Base-by-base conservation (phyloP, 2,329 filamentous ascomycete genomes). In the Botrytis paeoniae region DNA sequence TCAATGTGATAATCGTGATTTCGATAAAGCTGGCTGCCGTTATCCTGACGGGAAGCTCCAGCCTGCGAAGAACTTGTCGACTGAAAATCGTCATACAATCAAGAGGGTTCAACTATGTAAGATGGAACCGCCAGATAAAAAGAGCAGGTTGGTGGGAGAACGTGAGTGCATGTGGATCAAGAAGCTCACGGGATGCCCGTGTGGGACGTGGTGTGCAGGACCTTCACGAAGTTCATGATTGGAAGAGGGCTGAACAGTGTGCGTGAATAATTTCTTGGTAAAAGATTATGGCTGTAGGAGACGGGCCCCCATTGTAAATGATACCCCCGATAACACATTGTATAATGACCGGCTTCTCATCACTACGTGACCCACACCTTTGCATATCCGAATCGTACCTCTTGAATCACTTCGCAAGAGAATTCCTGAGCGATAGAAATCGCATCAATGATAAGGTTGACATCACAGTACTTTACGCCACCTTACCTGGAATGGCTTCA, bases 151-250 rank as follows among this genome's bases (percentile, higher is more conserved):
- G 12, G 12, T 25, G 48, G 48, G n/a, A n/a, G 48, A 18, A 14
- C 25, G 18, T 41, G 22, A 20, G 25, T 10, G 6, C 12, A 2
- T n/a, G 6, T 29, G 20, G 43, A 48, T 65, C 29, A 32, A 20
- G 63, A 51, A 25, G 43, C 32, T 22, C 3, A 65, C 43, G 29
- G 63, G 63, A 7, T 48, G 63, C 22, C 41, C 43, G n/a, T 65
- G 63, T 65, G 63, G 43, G 25, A 51, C 12, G 43, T 65, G 43
- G 63, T 65, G 63, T 48, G 41, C 29, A 51, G 63, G 63, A 37
- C 43, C 29, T 37, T 65, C 63, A n/a, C 29, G 12, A 48, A 37
- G 41, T n/a, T 14, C 20, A 37, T 65, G 63, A 51, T 37, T 37
- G 29, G 43, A 48, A 20, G 32, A 43, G 4, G 16, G 5, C 5